These are phyloP conservation scores for Ormosia emarginata DNA, from an alignment of 306 rosid genomes.

Conservation along the genomic window DNA sequence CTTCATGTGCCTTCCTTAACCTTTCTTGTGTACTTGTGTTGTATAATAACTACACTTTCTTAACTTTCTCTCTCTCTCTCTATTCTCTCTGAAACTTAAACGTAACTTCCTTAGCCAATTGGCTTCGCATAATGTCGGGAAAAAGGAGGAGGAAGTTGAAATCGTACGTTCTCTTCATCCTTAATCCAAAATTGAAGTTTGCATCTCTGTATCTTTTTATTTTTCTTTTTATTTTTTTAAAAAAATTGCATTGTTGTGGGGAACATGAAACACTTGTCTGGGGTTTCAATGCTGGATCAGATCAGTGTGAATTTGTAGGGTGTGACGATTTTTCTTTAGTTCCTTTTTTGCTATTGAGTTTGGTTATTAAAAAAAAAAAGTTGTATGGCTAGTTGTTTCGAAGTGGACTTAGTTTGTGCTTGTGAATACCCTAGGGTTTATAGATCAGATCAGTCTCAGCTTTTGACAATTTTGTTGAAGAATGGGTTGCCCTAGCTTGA, in stretches of 20 bases:
- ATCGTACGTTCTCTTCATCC: constrained; percentile 35
- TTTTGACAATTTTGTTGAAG: background rate
- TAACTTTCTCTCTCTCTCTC: background rate
- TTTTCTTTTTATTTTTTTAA: background rate
- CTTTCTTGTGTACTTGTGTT: background rate
- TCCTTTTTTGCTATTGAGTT: background rate
- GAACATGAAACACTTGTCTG: background rate
- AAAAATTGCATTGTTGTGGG: background rate
- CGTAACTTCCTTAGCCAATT: constrained; percentile 13
- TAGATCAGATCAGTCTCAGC: background rate
- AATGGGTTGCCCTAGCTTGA: background rate
- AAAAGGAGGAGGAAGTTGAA: constrained; percentile 56
- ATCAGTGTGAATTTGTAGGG: constrained; percentile 24
- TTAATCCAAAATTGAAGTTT: background rate
- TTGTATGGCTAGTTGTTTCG: background rate
- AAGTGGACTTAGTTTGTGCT: background rate
- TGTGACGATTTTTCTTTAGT: background rate
- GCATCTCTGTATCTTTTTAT: background rate
- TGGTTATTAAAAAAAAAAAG: background rate
- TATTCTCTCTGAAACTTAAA: background rate
- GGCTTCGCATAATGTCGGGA: constrained; percentile 45
- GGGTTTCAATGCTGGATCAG: constrained; percentile 28
- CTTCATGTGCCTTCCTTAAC: background rate
- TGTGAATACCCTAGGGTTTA: constrained; percentile 27
- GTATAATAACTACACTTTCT: background rate